These are phyloP conservation scores for Aureobasidium sp. DNA, from an alignment of 2,329 filamentous ascomycete species.

Conservation along the genomic window DNA sequence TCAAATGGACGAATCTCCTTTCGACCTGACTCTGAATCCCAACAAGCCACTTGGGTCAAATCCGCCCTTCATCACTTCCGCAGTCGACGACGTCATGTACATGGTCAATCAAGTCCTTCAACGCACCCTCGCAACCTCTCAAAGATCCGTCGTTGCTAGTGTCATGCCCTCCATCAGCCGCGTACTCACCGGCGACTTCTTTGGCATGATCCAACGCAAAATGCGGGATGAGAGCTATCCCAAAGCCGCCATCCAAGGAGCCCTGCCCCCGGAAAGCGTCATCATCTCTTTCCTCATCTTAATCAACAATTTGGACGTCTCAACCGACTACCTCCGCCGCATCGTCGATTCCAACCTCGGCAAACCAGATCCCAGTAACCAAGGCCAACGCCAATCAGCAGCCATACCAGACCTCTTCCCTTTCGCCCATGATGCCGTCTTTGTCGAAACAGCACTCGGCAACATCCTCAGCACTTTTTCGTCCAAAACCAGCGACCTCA, in stretches of 20 bases:
- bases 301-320: constrained; percentile 91
- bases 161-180: constrained; percentile 73
- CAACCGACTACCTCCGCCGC: constrained; percentile 81
- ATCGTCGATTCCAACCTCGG: constrained; percentile 67
- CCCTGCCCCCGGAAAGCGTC: constrained; percentile 77
- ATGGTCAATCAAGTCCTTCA: constrained; percentile 90
- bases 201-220: constrained; percentile 94
- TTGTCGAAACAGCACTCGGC: constrained; percentile 61
- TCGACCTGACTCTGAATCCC: constrained; percentile 68
- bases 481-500: constrained; percentile 70
- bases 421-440: constrained; percentile 65
- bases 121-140: constrained; percentile 77
- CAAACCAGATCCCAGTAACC: constrained; percentile 16
- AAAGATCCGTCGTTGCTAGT: constrained; percentile 67
- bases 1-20: constrained; percentile 83
- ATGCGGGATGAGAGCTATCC: constrained; percentile 97
- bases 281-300: constrained; percentile 85
- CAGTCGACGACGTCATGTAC: constrained; percentile 98
- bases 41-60: constrained; percentile 66
- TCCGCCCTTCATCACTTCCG: constrained; percentile 85
- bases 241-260: constrained; percentile 67
- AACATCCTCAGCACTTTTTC: constrained; percentile 66
- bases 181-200: constrained; percentile 80
- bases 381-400: constrained; percentile 31
- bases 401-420: constrained; percentile 58